phyloP scores from a whole-genome alignment of 2,329 filamentous ascomycete species.

The Neofusicoccum laricinum region DNA sequence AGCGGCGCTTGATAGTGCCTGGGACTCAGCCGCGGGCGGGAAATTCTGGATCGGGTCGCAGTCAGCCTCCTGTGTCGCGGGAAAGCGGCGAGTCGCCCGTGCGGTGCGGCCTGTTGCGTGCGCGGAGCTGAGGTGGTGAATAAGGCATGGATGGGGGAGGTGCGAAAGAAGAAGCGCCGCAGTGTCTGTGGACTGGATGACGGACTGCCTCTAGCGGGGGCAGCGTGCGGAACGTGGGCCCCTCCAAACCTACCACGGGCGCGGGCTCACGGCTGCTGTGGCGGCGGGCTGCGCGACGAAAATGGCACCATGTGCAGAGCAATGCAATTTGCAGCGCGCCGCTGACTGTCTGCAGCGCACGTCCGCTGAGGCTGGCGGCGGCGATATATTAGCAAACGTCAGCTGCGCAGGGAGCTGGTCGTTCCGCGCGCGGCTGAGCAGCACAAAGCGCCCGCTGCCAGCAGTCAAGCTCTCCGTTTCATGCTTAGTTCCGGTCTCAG shows the following conservation, averaged over 20 bases:
- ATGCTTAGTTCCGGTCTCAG: not conserved
- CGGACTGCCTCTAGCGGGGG: not conserved
- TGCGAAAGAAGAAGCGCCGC: constrained; percentile 1
- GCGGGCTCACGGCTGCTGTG: not conserved
- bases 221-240: not conserved
- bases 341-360: constrained; percentile 2
- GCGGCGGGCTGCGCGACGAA: not conserved
- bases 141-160: constrained; percentile 4
- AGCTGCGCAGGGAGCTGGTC: constrained; percentile 10
- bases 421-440: constrained; percentile 13
- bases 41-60: constrained; percentile 7
- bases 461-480: constrained; percentile 12
- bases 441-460: constrained; percentile 7
- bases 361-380: not conserved
- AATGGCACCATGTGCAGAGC: constrained; percentile 5
- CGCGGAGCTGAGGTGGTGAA: not conserved
- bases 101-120: constrained; percentile 6
- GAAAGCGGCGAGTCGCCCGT: constrained; percentile 1
- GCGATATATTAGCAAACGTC: constrained; percentile 13
- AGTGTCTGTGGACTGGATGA: not conserved
- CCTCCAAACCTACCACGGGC: constrained; percentile 1
- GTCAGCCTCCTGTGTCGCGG: constrained; percentile 13
- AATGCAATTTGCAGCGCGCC: not conserved
- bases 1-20: not conserved
- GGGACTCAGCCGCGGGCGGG: constrained; percentile 1